Conservation (phyloP, 805 yeast species). For the Saccharomycodes ludwigii region DNA sequence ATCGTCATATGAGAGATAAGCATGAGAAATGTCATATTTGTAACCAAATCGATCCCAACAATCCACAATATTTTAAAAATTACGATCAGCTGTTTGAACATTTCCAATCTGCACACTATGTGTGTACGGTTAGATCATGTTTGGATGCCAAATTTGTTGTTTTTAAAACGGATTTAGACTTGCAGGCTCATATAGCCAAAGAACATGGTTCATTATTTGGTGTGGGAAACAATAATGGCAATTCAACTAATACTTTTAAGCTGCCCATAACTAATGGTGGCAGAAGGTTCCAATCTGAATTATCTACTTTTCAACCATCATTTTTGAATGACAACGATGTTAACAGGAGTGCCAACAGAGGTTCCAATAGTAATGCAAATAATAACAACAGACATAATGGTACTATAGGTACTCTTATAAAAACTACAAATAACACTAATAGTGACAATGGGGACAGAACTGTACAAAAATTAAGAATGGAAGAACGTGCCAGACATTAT, state of each 20-base stretch:
- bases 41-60: constrained; percentile 47
- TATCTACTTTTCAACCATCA: constrained; percentile 42
- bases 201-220: too few species aligned
- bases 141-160: constrained; percentile 87
- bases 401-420: too few species aligned
- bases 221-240: too few species aligned
- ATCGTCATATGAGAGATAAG: constrained; percentile 63
- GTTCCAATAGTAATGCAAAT: background rate
- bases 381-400: background rate
- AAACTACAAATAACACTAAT: constrained; percentile 22
- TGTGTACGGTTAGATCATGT: constrained; percentile 67
- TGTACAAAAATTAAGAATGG: constrained; percentile 49
- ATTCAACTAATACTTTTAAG: constrained; percentile 1
- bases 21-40: constrained; percentile 91
- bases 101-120: constrained; percentile 60
- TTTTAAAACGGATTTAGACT: constrained; percentile 72
- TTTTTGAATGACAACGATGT: constrained; percentile 15
- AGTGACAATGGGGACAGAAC: constrained; percentile 28
- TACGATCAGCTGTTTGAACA: constrained; percentile 68
- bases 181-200: constrained; percentile 76
- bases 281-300: constrained; percentile 42
- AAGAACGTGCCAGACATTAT: constrained; percentile 78
- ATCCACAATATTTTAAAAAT: constrained; percentile 66
- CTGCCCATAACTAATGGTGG: too few species aligned
- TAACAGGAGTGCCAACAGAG: background rate